A percentile compares a stretch with the other conserved stretches of the same genome.
phyloP scores from a whole-genome alignment of 106 monocot species.

The Dendrobium chrysotoxum region DNA sequence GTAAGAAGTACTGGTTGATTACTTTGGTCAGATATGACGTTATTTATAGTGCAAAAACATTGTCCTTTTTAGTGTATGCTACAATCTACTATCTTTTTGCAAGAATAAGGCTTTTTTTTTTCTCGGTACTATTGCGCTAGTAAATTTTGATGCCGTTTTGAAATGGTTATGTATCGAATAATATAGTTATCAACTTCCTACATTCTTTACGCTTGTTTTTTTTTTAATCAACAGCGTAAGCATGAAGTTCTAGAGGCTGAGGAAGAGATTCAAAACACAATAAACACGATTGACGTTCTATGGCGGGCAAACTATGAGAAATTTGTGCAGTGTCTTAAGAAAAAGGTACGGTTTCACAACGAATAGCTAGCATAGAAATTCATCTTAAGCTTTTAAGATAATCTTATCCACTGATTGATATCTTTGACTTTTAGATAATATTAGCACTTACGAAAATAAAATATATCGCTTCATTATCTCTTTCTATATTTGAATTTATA shows the following conservation, averaged over 20 bases:
- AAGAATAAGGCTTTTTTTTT: background rate
- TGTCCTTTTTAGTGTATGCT: background rate
- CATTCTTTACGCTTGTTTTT: background rate
- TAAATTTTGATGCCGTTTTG: background rate
- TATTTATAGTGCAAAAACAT: background rate
- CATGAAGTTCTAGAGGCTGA: conserved; percentile 48
- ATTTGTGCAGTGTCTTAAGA: conserved; percentile 60
- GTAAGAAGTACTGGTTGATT: background rate
- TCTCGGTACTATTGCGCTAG: background rate
- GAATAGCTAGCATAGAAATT: background rate
- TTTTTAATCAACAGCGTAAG: conserved; percentile 47
- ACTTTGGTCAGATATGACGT: background rate
- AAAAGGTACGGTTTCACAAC: conserved; percentile 43
- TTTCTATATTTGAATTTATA: background rate
- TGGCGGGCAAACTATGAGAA: conserved; percentile 94
- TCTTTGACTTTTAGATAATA: background rate
- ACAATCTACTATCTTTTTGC: background rate
- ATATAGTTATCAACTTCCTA: background rate
- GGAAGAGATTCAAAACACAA: conserved; percentile 47
- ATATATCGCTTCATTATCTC: background rate
- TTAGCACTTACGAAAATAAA: background rate
- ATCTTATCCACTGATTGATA: background rate
- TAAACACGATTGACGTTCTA: conserved; percentile 75
- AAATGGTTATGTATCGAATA: background rate
- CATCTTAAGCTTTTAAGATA: background rate